Evolutionary conservation across 2,329 filamentous ascomycete species (phyloP), one percentile per base, ranked within the genome.

Genomic region (Monilinia aucupariae): DNA sequence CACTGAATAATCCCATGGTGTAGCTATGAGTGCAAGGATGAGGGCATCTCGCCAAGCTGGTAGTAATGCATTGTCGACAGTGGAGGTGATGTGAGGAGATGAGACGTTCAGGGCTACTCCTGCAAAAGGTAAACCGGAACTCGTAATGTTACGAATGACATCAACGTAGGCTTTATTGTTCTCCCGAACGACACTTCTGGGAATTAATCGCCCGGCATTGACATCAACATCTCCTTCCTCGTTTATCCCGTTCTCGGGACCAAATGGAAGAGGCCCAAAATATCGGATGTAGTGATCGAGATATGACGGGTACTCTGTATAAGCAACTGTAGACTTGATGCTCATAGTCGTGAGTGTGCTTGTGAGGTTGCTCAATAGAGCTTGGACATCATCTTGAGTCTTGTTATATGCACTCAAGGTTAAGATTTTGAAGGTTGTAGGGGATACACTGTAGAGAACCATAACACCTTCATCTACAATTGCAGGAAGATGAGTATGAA

Each of bases 381-480:
- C 66, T 45, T 76, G 68, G 13, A 82, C 75, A 49, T 83, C 67
- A 5, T 67, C 45, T 27, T n/a, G 22, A 2, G 76, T 77, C 64
- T 80, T 78, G 68, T 77, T 76, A 45, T 79, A 82, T 0, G 76
- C 79, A 0, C 79, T 83, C 32, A 82, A 66, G 4, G 78, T 77
- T 3, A 75, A 71, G 50, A 84, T 78, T 52, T 71, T 66, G 71
- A 85, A 84, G 67, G 75, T 76, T 15, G 72, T 70, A 66, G 78
- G 77, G 61, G 76, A 79, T 65, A 81, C 78, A 65, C 76, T 77
- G 71, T 80, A 84, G n/a, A 79, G 73, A 34, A 76, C 72, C 75
- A 79, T 80, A 25, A 76, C 75, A 12, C 82, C 83, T 2, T 77
- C 74, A 64, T 82, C 81, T 20, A 81, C 76, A 63, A 83, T 77